Base-by-base conservation (phyloP, 805 yeast genomes). In the Cyberlindnera subsufficiens region DNA sequence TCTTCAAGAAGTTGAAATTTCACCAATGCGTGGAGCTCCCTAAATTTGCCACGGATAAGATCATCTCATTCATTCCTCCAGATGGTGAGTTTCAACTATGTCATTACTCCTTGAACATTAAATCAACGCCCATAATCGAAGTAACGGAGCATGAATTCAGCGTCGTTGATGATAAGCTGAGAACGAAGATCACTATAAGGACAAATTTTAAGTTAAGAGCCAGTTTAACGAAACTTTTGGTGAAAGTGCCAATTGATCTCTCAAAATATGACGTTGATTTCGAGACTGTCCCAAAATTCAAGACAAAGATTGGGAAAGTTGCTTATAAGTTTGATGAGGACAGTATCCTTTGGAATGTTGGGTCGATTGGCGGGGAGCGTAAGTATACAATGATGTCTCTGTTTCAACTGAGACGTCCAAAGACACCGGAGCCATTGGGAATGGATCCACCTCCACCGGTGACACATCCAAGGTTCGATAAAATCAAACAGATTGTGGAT, bases 21-120 rank as follows among this genome's bases (percentile, higher is more conserved):
- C 95, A 87, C 59, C 95, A 88, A 64, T 88, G 96, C 65, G 95
- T 88, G n/a, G 71, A 84, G 39, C 64, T 87, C 32, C 76, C 82
- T 3, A 71, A 80, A 40, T 74, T 85, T 49, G 34, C 45, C 11
- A 52, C 61, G 15, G 69, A 67, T 41, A 74, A 77, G 48, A 63
- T 78, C 43, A 78, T 90, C 29, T 77, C 81, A 25, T 90, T 89
- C 59, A 77, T 84, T 15, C 96, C 97, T 14, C 96, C 96, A 0
- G 96, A 88, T 67, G 96, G 96, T 0, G 78, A 77, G 50, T 87
- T 86, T 58, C 77, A 79, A 29, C 72, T 88, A 31, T 66, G 69
- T 41, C 54, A 57, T 39, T 68, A 68, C 35, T 58, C 60, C 32
- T 44, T 67, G 49, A 78, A 86, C 2, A 49, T 65, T 34, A 54